A percentile compares a stretch with the other conserved stretches of the same genome.
Conservation (phyloP, 768 basidiomycete species). For the Rhizopogon vesiculosus region DNA sequence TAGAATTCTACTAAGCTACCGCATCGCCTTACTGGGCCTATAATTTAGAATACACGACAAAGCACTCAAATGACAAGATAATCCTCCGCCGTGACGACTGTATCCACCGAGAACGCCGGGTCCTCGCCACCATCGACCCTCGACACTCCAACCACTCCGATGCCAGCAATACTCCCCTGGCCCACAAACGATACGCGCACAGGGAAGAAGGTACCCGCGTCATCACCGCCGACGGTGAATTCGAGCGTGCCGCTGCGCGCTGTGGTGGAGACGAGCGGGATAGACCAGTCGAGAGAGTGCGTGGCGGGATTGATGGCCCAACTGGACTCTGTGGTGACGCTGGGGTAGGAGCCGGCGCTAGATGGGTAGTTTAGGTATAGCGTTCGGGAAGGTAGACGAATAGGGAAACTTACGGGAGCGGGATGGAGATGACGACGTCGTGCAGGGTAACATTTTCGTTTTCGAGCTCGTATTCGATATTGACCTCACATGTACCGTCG, state of each 20-base stretch:
- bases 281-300: constrained; percentile 84
- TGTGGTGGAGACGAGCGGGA: constrained; percentile 57
- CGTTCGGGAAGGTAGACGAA: not conserved
- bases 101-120: constrained; percentile 53
- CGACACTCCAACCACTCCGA: constrained; percentile 59
- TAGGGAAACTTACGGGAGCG: constrained; percentile 70
- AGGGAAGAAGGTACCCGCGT: constrained; percentile 86
- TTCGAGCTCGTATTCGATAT: constrained; percentile 96
- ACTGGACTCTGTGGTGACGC: constrained; percentile 67
- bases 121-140: constrained; percentile 45
- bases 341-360: constrained; percentile 81
- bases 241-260: constrained; percentile 84
- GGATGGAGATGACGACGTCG: constrained; percentile 87
- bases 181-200: constrained; percentile 80
- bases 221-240: constrained; percentile 84
- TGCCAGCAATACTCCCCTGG: constrained; percentile 75
- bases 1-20: too few species aligned
- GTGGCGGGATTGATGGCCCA: constrained; percentile 80
- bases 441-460: constrained; percentile 74
- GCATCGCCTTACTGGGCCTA: not conserved
- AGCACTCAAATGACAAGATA: constrained; percentile 47
- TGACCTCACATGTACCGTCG: constrained; percentile 90
- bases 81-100: constrained; percentile 47
- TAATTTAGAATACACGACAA: not conserved
- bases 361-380: constrained; percentile 2